These are phyloP conservation scores for Volvox reticuliferus DNA, from an alignment of 139 green algal genomes.

Conservation along the genomic window DNA sequence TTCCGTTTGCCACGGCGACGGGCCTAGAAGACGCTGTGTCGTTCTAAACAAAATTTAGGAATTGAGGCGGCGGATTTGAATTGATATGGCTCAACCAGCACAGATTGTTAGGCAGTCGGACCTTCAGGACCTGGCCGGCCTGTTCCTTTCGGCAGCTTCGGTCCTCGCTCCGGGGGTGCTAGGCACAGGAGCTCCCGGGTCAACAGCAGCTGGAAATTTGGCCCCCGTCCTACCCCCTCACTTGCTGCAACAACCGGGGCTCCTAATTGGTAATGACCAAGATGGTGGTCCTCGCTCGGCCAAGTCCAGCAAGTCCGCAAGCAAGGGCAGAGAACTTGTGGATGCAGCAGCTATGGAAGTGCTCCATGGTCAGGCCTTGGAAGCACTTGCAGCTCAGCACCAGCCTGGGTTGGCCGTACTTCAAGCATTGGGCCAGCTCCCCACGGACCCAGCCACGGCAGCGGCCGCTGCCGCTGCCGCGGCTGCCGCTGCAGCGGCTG, in stretches of 20 bases:
- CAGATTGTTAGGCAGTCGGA: conserved; percentile 18
- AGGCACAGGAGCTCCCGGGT: not conserved
- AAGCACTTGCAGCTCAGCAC: conserved; percentile 3
- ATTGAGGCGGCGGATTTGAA: not conserved
- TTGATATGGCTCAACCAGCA: conserved; percentile 5
- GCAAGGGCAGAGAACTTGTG: not conserved
- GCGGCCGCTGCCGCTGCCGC: conserved; percentile 20
- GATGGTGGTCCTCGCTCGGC: not conserved
- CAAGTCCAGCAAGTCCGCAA: not conserved
- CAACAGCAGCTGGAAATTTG: not conserved
- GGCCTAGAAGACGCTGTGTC: not conserved
- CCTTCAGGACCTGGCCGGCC: conserved; percentile 14
- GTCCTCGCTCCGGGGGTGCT: conserved; percentile 2
- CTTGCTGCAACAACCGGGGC: not conserved
- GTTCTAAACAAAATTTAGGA: not conserved
- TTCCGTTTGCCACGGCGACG: conserved; percentile 16
- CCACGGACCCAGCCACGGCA: not conserved
- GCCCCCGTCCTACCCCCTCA: not conserved
- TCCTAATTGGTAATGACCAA: not conserved
- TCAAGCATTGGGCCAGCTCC: not conserved
- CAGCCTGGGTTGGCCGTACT: not conserved
- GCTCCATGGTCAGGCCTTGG: not conserved
- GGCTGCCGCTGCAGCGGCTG: conserved; percentile 18
- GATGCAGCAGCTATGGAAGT: not conserved
- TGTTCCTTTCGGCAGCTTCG: conserved; percentile 24